These are phyloP conservation scores for Fusarium sp. DNA, from an alignment of 2,329 filamentous ascomycete species.

Conservation along the genomic window DNA sequence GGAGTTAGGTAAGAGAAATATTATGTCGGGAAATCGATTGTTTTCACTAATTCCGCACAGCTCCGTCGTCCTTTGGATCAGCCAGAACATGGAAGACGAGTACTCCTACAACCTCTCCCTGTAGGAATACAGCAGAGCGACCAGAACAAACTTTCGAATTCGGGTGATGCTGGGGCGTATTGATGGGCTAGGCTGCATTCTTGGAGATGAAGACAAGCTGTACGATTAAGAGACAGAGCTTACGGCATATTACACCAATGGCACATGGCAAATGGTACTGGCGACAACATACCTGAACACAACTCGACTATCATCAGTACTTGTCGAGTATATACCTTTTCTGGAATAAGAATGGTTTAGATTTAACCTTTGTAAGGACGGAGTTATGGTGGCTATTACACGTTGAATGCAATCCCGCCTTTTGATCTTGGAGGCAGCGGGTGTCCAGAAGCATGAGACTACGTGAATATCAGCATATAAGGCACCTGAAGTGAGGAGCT, in stretches of 20 bases:
- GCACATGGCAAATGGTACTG: neutral
- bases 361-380: constrained; percentile 14
- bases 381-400: constrained; percentile 1
- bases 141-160: neutral
- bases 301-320: neutral
- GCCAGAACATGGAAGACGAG: constrained; percentile 78
- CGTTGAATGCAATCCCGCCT: neutral
- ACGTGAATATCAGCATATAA: neutral
- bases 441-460: neutral
- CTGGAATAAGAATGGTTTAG: constrained; percentile 8
- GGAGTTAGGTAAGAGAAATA: constrained; percentile 61
- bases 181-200: constrained; percentile 1
- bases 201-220: constrained; percentile 7
- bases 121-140: constrained; percentile 44
- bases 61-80: constrained; percentile 72
- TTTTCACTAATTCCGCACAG: constrained; percentile 48
- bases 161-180: constrained; percentile 4
- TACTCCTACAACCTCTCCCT: constrained; percentile 74
- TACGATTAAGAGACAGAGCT: constrained; percentile 26
- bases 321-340: constrained; percentile 3
- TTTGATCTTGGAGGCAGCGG: neutral
- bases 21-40: neutral
- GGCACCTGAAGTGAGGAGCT: neutral
- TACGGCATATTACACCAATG: neutral
- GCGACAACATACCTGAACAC: neutral